Evolutionary conservation across 495 filamentous ascomycete species (phyloP).

Genomic region (Tuber calosporum): DNA sequence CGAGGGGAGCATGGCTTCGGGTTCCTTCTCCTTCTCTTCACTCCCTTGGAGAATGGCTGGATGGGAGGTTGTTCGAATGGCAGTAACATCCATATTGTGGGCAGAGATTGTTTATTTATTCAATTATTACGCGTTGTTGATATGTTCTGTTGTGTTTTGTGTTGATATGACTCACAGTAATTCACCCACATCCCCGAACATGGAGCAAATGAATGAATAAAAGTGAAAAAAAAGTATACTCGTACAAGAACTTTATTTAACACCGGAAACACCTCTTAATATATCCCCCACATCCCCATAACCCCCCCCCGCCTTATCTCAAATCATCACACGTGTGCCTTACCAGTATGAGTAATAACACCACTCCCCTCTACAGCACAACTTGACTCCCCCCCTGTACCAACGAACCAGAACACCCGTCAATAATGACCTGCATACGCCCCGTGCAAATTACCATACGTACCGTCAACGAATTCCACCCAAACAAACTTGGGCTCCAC

Average conservation of each 20-base stretch:
- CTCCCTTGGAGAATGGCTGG: too few relatives aligned
- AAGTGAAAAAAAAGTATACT: neutral
- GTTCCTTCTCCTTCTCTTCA: neutral
- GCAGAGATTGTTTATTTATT: neutral
- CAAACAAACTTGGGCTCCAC: neutral
- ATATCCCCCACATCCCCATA: neutral
- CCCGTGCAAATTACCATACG: neutral
- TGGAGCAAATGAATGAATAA: neutral
- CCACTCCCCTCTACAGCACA: neutral
- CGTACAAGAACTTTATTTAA: neutral
- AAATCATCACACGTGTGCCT: neutral
- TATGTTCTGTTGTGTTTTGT: neutral
- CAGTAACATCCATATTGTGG: neutral
- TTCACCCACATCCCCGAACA: neutral
- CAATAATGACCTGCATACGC: neutral
- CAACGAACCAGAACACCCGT: neutral
- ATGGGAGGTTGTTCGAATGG: neutral
- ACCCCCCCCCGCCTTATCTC: neutral
- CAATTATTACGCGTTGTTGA: too few relatives aligned
- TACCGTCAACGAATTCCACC: neutral
- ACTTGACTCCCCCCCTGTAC: conserved; percentile 2
- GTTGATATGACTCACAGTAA: neutral
- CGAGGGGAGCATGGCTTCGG: neutral
- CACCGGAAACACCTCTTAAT: neutral
- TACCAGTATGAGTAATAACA: conserved; percentile 3